Base-by-base conservation (phyloP, 163 green algal genomes). In the Chloromonas sp. region DNA sequence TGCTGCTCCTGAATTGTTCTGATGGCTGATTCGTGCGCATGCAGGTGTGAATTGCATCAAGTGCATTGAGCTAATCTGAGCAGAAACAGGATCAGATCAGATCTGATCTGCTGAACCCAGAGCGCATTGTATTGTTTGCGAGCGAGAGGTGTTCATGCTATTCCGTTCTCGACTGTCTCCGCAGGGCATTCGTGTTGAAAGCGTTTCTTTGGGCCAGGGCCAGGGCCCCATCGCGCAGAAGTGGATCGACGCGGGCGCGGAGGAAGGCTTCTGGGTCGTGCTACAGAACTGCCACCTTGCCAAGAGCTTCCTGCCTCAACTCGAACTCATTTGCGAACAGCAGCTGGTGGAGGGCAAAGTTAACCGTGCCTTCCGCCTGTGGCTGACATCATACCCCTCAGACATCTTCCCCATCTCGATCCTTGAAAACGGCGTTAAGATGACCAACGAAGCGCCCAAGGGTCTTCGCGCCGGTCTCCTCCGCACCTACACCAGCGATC, bases 251-350 rank as follows among this genome's bases (percentile, higher is more conserved):
- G 79, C 91, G 78, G 93, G 91, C 74, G 89, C 88, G 57, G 60
- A 87, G 61, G 88, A 93, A 80, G 93, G 93, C 59, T 94, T 92
- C 88, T 96, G 93, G 93, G 92, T 96, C 83, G 92, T 89, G 58
- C 88, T 91, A 62, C 88, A 94, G 88, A 96, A 96, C 86, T 96
- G 93, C 88, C 94, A 97, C 88, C 92, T 97, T 62, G 92, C 92
- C 60, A 94, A 93, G 88, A 91, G 80, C 83, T 97, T 95, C 87
- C 87, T 97, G 88, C 90, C 94, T 0, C 88, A 86, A 59, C 91
- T 97, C 70, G 93, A 96, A 89, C 87, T 93, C 58, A 91, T 97
- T 13, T 94, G 91, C 84, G 93, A 97, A 88, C 85, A 91, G 84
- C 88, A 95, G 86, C 87, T 97, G 61, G 88, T 92, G 81, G 86